A percentile compares a stretch with the other conserved stretches of the same genome.
Conservation (phyloP, 176 grass and related monocot species). For the Eragrostis curvula region DNA sequence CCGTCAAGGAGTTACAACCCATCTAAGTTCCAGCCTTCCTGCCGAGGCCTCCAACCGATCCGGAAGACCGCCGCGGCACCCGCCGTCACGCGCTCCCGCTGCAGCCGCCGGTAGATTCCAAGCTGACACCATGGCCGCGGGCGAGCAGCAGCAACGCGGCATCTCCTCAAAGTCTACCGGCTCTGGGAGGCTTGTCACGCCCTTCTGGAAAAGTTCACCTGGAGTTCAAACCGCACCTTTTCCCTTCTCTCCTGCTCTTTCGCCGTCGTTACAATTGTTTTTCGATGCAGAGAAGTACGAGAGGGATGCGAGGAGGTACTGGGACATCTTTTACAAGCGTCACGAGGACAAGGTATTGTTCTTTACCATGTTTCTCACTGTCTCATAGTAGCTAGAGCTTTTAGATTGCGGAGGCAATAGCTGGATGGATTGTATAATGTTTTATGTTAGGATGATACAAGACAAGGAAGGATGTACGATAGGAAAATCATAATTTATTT, state of each 20-base stretch:
- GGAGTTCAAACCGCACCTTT: neutral
- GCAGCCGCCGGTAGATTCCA: conserved; percentile 1
- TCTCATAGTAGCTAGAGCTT: neutral
- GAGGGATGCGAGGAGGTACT: conserved; percentile 87
- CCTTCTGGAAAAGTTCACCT: conserved; percentile 86
- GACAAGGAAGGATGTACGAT: neutral
- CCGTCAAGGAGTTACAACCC: no score
- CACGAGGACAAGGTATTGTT: conserved; percentile 78
- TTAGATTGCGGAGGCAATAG: neutral
- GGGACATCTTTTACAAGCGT: conserved; percentile 96
- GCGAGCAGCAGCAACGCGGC: conserved; percentile 27
- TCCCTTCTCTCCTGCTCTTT: neutral
- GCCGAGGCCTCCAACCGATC: no score
- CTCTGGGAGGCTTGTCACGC: conserved; percentile 80
- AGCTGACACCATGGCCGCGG: conserved; percentile 44
- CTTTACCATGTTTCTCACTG: neutral
- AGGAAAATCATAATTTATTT: neutral
- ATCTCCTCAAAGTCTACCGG: conserved; percentile 53
- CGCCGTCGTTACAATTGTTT: neutral
- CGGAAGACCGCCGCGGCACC: neutral
- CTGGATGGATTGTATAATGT: neutral
- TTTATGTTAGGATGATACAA: neutral
- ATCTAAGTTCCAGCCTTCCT: no score
- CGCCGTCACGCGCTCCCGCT: neutral
- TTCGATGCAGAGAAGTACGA: conserved; percentile 84